Evolutionary conservation across 257 asterid species (phyloP).

Genomic region (Rubia yunnanensis): DNA sequence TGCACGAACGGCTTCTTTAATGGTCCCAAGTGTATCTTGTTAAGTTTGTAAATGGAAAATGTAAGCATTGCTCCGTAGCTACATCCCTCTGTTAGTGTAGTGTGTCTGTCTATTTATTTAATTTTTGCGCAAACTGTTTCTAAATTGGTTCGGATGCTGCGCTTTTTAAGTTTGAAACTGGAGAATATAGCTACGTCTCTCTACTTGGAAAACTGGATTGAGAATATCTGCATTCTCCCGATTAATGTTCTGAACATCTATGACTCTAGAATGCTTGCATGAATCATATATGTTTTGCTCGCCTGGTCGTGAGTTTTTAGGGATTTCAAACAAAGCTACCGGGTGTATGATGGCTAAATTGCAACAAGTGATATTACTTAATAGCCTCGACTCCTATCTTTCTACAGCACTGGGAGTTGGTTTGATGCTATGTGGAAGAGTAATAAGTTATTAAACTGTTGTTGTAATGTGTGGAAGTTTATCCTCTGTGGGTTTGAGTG

Average conservation of each 20-base stretch:
- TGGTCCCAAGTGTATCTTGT: background rate
- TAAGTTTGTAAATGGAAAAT: background rate
- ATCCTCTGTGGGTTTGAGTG: constrained; percentile 7
- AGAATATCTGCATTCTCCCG: background rate
- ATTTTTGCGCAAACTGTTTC: background rate
- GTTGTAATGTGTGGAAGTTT: background rate
- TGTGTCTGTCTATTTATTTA: background rate
- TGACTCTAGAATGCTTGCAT: background rate
- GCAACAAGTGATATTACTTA: background rate
- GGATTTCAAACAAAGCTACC: background rate
- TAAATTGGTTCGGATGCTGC: background rate
- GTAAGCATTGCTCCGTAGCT: background rate
- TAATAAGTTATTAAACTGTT: background rate
- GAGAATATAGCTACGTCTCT: background rate
- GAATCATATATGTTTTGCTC: background rate
- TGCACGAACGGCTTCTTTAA: background rate
- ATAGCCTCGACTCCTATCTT: background rate
- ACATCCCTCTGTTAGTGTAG: no score
- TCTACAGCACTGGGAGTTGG: background rate
- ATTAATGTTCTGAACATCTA: no score
- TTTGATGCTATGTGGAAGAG: background rate
- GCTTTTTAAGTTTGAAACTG: background rate
- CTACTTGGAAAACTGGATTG: background rate
- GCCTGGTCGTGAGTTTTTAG: background rate
- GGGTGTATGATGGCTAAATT: background rate